Evolutionary conservation across 192 early-diverging fungal genomes (phyloP), one percentile per base, ranked within the genome.

Genomic region (Phycomyces blakesleeanus): DNA sequence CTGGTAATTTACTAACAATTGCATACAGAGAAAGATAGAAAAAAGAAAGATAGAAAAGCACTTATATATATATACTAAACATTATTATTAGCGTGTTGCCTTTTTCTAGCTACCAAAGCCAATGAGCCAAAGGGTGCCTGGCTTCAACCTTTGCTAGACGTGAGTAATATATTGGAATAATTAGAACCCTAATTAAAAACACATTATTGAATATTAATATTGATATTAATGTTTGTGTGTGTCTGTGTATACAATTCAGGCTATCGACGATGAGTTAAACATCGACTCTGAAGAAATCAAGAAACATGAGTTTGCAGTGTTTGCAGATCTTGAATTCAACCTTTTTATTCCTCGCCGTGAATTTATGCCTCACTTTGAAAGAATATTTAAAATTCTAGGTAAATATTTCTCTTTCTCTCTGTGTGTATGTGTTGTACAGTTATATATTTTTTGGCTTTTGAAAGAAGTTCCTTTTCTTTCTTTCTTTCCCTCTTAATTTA

Each of bases 331-430:
- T 21, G 93, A 94, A 20, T 98, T 98, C 71, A 89, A 84, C n/a
- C 76, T 98, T 11, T 96, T 88, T 77, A 63, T 96, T 21, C 90
- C 97, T 0, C 68, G 82, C 8, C 81, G 84, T 64, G 94, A 96
- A 75, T 87, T 97, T 44, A 85, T 93, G 83, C 96, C 96, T 1
- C 96, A 98, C 71, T 86, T 98, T 56, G 82, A 92, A 57, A 85
- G 89, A 52, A 88, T 96, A 68, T 81, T 91, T 40, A 78, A 80
- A 57, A 75, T 74, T 1, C 66, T 81, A 57, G 86, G 86, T 78
- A 79, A n/a, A n/a, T n/a, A n/a, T n/a, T n/a, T n/a, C n/a, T n/a
- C n/a, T n/a, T n/a, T n/a, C n/a, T n/a, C 53, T 71, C 59, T 24
- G 21, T 40, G 10, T 60, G 8, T 9, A 44, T 25, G 9, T 49